Evolutionary conservation across 768 basidiomycete species (phyloP).

Genomic region (Termitomyces sp.): DNA sequence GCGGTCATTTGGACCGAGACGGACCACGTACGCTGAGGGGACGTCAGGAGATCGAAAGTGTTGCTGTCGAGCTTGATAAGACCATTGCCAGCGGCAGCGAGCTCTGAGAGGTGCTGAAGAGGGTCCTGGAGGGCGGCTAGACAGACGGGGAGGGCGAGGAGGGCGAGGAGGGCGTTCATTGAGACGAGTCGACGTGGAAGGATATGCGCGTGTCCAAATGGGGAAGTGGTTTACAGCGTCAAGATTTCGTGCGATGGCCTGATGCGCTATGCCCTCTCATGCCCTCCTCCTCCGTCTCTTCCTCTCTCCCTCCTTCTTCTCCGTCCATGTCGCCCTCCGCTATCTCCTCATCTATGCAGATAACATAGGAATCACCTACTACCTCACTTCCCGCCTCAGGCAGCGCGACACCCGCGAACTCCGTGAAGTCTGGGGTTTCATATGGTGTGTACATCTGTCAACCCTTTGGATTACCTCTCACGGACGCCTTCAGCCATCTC

Average conservation of each 20-base stretch:
- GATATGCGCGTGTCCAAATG: conserved; percentile 16
- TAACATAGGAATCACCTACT: conserved; percentile 91
- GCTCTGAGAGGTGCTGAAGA: conserved; percentile 58
- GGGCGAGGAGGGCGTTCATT: conserved; percentile 24
- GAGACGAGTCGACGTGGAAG: conserved; percentile 28
- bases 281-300: conserved; percentile 88
- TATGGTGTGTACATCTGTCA: conserved; percentile 53
- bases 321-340: conserved; percentile 87
- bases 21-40: conserved; percentile 80
- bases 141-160: conserved; percentile 27
- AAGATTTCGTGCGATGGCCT: conserved; percentile 8
- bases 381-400: conserved; percentile 72
- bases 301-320: conserved; percentile 89
- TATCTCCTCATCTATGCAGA: conserved; percentile 81
- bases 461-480: conserved; percentile 4
- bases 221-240: conserved; percentile 6
- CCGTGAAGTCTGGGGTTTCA: conserved; percentile 84
- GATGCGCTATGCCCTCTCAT: conserved; percentile 57
- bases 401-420: conserved; percentile 68
- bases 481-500: conserved; percentile 64
- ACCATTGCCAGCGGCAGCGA: conserved; percentile 73
- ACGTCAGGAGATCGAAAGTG: conserved; percentile 74
- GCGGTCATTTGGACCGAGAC: conserved; percentile 90
- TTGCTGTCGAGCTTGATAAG: conserved; percentile 76
- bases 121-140: conserved; percentile 27